Evolutionary conservation across 2,329 filamentous ascomycete genomes (phyloP), one percentile per base, ranked within the genome.

Genomic region (Penicillium digitatum): DNA sequence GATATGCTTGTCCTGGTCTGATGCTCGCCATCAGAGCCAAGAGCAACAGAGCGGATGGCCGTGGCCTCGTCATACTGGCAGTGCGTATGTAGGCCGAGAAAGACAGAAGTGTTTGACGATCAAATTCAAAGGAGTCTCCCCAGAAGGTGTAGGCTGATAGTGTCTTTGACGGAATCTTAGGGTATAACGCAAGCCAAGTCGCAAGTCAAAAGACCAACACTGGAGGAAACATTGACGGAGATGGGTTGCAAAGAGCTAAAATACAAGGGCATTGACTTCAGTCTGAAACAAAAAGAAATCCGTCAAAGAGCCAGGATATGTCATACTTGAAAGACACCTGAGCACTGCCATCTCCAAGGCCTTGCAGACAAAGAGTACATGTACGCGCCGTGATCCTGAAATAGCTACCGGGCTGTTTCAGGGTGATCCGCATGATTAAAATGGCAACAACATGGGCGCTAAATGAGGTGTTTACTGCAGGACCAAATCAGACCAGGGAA

Each of bases 351-450:
- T 58, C 58, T 50, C 50, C 56, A 44, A 53, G 49, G 55, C 58
- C 61, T 60, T 55, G 48, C 50, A 51, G 47, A 59, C 59, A 62
- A 60, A 63, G 55, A 64, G 58, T 62, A 58, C 57, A 48, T 60
- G 66, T 61, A 72, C 59, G 69, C 71, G 70, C 70, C 65, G 58
- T 35, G 44, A 51, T 64, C 64, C 58, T 56, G 65, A 61, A 68
- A 66, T 64, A 67, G 63, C 55, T 47, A 49, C 37, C 16, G 45
- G 39, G 52, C 54, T 62, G 61, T 66, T 66, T 64, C 65, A 62
- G 61, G 45, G 61, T 57, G 51, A 53, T 43, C 55, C 39, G 49
- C 54, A 66, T 66, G 58, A 49, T 66, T 16, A 35, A 46, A 55
- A 47, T 37, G 39, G 45, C 38, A 56, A 11, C 7, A 29, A n/a